phyloP scores from a whole-genome alignment of 352 stramenopile species.

The Phytophthora chlamydospora region DNA sequence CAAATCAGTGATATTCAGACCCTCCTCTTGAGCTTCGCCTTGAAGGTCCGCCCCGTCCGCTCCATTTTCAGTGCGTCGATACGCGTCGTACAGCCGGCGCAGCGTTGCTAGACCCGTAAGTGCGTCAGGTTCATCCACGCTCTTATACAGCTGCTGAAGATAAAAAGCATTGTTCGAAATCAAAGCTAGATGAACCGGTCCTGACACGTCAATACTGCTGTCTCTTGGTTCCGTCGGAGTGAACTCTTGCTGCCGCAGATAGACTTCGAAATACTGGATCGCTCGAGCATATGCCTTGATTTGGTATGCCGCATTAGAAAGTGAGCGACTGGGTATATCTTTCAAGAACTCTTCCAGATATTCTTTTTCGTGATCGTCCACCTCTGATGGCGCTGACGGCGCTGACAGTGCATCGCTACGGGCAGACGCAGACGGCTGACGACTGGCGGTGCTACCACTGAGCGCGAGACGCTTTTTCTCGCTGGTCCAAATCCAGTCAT shows the following conservation, averaged over 20 bases:
- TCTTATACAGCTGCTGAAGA: constrained; percentile 80
- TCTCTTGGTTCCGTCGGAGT: constrained; percentile 23
- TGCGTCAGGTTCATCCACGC: constrained; percentile 73
- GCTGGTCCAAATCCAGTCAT: constrained; percentile 88
- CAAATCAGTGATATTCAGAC: constrained; percentile 64
- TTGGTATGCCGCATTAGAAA: constrained; percentile 74
- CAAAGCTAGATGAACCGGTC: constrained; percentile 51
- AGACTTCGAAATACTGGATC: constrained; percentile 81
- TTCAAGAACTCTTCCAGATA: constrained; percentile 81
- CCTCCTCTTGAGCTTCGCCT: constrained; percentile 35
- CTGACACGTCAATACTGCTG: constrained; percentile 22
- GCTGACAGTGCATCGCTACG: constrained; percentile 52
- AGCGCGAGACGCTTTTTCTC: constrained; percentile 79
- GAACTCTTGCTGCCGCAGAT: constrained; percentile 63
- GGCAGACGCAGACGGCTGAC: constrained; percentile 41
- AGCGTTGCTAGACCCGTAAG: constrained; percentile 65
- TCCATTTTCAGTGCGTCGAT: constrained; percentile 38
- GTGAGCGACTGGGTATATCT: constrained; percentile 61
- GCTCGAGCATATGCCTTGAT: constrained; percentile 75
- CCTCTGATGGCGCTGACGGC: constrained; percentile 48
- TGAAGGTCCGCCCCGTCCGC: constrained; percentile 29
- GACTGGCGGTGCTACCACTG: constrained; percentile 58
- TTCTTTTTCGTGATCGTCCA: constrained; percentile 80
- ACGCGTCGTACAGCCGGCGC: constrained; percentile 55
- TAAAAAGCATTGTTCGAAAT: constrained; percentile 72